These are phyloP conservation scores for Daldinia vernicosa DNA, from an alignment of 495 filamentous ascomycete species.

Conservation along the genomic window DNA sequence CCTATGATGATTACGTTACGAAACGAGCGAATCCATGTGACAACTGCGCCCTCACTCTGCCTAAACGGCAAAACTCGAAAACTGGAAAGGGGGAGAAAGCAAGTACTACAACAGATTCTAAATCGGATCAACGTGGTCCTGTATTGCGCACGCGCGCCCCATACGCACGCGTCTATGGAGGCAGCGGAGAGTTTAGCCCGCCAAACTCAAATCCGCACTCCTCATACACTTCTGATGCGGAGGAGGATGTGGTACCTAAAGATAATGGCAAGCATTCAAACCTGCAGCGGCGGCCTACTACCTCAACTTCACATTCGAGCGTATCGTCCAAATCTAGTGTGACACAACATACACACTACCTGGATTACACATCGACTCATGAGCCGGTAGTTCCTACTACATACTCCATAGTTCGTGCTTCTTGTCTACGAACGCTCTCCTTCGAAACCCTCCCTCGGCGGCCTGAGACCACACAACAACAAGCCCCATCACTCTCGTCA, in stretches of 20 bases:
- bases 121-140: slow-evolving; percentile 50
- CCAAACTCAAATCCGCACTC: slow-evolving; percentile 52
- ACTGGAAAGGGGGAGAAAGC: slow-evolving; percentile 38
- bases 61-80: slow-evolving; percentile 57
- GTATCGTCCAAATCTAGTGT: slow-evolving; percentile 53
- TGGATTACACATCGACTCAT: slow-evolving; percentile 87
- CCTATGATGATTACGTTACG: slow-evolving; percentile 66
- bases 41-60: slow-evolving; percentile 69
- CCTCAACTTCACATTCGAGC: slow-evolving; percentile 55
- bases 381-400: slow-evolving; percentile 76
- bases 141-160: slow-evolving; percentile 60
- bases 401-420: slow-evolving; percentile 86
- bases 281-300: slow-evolving; percentile 39
- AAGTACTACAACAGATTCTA: slow-evolving; percentile 37
- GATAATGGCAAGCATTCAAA: slow-evolving; percentile 15
- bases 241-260: slow-evolving; percentile 50
- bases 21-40: slow-evolving; percentile 64
- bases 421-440: slow-evolving; percentile 85
- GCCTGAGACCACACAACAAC: slow-evolving; percentile 48
- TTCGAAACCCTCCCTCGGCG: slow-evolving; percentile 83
- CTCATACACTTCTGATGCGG: slow-evolving; percentile 56
- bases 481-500: slow-evolving; percentile 26
- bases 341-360: slow-evolving; percentile 80
- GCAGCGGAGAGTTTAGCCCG: slow-evolving; percentile 50
- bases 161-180: slow-evolving; percentile 57